Conservation (phyloP, 257 asterid genomes). For the Penstemon davidsonii region DNA sequence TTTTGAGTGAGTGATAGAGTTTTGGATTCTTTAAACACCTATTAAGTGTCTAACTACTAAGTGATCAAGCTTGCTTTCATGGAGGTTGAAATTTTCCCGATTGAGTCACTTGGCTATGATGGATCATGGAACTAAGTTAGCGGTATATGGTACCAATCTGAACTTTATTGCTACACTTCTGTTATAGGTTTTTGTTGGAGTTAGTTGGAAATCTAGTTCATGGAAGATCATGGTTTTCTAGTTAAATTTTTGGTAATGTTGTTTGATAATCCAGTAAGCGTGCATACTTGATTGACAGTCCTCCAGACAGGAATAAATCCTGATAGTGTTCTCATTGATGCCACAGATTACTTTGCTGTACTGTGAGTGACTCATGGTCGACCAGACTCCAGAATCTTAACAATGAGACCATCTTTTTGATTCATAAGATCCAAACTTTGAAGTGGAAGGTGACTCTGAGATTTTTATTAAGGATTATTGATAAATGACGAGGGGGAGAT, state of each 20-base stretch:
- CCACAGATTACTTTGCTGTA: slow-evolving; percentile 25
- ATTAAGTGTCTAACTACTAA: background rate
- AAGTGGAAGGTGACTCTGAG: slow-evolving; percentile 29
- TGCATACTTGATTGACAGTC: too few species aligned
- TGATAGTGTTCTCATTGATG: background rate
- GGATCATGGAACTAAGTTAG: background rate
- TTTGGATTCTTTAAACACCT: background rate
- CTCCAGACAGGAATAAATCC: too few species aligned
- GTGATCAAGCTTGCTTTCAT: background rate
- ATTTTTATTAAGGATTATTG: slow-evolving; percentile 22
- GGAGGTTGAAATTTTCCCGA: background rate
- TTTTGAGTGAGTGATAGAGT: slow-evolving; percentile 8
- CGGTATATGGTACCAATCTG: background rate
- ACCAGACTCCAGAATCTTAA: slow-evolving; percentile 26
- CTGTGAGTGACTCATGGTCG: background rate
- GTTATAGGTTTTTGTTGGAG: background rate
- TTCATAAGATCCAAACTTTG: slow-evolving; percentile 25
- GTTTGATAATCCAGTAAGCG: background rate
- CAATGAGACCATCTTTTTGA: slow-evolving; percentile 27
- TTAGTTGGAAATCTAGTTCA: background rate
- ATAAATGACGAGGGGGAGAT: slow-evolving; percentile 70
- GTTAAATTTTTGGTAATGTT: background rate
- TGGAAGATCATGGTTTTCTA: background rate
- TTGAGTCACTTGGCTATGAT: slow-evolving; percentile 9
- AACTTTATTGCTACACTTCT: slow-evolving; percentile 7